Evolutionary conservation across 768 basidiomycete species (phyloP), one percentile per base, ranked within the genome.

Genomic region (Auricularia sp.): DNA sequence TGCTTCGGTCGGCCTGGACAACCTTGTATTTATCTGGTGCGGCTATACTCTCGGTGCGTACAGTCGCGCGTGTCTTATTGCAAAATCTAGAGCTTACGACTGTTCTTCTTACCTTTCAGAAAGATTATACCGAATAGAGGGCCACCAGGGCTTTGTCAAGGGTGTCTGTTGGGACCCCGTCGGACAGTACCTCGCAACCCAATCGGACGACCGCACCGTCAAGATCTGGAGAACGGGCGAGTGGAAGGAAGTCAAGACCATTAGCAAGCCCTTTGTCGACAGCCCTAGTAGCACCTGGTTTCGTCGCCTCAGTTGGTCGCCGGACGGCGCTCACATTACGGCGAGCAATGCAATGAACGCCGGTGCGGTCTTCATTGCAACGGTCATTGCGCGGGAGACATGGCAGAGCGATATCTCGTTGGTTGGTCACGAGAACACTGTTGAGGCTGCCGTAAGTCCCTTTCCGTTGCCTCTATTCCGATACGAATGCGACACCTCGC

Each of bases 151-250:
- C 2, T 98, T 98, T 74, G 95, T 99, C 70, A 98, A 99, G 76
- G 97, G 97, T 65, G 92, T 99, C 62, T 95, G 93, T 72, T 99
- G 96, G 87, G 97, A 99, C 77, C 97, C 97, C 3, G 96, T 95
- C 2, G 97, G 97, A 58, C 91, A 98, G 76, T 98, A 88, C 72
- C 85, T 99, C 67, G 96, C 97, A n/a, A 98, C 96, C 51, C 79
- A 96, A 77, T 95, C 94, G 33, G 96, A 98, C 75, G 97, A 99
- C 76, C 86, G 91, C 73, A 88, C 93, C 3, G 93, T 98, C 67
- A 97, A 96, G 73, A 90, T 99, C 44, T 99, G 97, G 97, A 83
- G 89, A 68, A 96, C 96, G 0, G 87, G 85, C 7, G 93, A 96
- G 69, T 99, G 97, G 97, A 77, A 80, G 4, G 76, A 95, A 3